Conservation (phyloP, 2,329 filamentous ascomycete species). For the Diplodia intermedia region DNA sequence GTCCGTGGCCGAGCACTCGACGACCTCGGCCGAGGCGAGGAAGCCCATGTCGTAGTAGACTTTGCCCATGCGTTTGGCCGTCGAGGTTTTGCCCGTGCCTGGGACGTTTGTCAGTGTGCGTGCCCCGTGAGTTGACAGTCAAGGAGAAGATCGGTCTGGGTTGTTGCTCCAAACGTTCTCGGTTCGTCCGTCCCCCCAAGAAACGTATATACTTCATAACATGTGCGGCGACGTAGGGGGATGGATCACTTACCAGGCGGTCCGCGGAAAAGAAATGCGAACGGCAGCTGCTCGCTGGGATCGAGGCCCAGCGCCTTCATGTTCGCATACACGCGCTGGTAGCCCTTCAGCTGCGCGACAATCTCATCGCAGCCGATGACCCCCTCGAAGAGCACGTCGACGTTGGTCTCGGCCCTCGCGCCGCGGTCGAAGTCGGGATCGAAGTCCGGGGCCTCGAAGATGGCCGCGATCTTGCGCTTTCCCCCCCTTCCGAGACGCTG, state of each 20-base stretch:
- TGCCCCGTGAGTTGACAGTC: no score
- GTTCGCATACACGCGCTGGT: conserved; percentile 60
- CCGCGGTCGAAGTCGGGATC: conserved; percentile 66
- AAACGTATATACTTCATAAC: no score
- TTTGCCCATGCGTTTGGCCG: conserved; percentile 75
- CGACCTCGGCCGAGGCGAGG: conserved; percentile 64
- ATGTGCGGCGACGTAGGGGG: no score
- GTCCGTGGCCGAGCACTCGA: conserved; percentile 72
- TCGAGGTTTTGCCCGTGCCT: conserved; percentile 74
- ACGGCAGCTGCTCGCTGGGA: conserved; percentile 65
- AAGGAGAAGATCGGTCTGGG: no score
- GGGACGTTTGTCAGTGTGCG: no score
- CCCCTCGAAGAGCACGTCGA: conserved; percentile 63
- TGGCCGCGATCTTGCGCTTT: conserved; percentile 32
- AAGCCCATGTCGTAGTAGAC: conserved; percentile 79
- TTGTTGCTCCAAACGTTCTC: no score
- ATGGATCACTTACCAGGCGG: conserved; percentile 54
- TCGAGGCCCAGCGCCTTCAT: conserved; percentile 62
- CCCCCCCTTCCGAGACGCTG: conserved; percentile 41
- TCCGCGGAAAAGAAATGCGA: conserved; percentile 73
- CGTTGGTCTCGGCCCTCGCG: conserved; percentile 56
- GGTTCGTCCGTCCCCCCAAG: no score
- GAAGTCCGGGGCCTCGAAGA: conserved; percentile 60
- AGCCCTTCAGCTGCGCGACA: conserved; percentile 60
- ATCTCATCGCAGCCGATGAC: conserved; percentile 65